A percentile compares a stretch with the other conserved stretches of the same genome.
Evolutionary conservation across 2,329 filamentous ascomycete species (phyloP).

Genomic region (Botrytis aclada): DNA sequence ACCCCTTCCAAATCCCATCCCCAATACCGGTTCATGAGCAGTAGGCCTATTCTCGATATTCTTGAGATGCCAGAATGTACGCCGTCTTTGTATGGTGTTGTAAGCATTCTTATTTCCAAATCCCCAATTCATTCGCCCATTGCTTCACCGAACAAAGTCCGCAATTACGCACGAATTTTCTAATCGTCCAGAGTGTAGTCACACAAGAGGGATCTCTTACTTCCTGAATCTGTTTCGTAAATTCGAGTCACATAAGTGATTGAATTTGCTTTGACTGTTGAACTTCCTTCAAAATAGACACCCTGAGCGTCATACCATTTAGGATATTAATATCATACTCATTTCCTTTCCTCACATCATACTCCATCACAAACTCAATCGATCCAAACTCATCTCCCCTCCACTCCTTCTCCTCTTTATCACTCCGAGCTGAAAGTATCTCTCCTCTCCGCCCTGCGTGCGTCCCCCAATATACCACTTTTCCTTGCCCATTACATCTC

Average conservation of each 20-base stretch:
- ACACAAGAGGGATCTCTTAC: not conserved
- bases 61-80: not conserved
- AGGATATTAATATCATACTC: not conserved
- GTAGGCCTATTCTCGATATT: not conserved
- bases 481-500: constrained; percentile 67
- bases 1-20: not conserved
- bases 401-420: constrained; percentile 70
- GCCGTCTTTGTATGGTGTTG: not conserved
- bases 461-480: constrained; percentile 81
- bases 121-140: not conserved
- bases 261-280: not conserved
- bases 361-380: constrained; percentile 62
- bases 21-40: not conserved
- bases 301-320: not conserved
- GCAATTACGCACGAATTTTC: not conserved
- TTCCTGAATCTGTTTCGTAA: not conserved
- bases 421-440: constrained; percentile 77
- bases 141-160: not conserved
- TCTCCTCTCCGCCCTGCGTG: constrained; percentile 73
- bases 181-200: not conserved
- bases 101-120: not conserved
- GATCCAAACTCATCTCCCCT: constrained; percentile 71
- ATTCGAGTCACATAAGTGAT: not conserved
- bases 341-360: not conserved
- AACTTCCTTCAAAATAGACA: not conserved